A percentile compares a stretch with the other conserved stretches of the same genome.
These are phyloP conservation scores for Vachellia collinsii DNA, from an alignment of 306 rosid genomes.

Conservation along the genomic window DNA sequence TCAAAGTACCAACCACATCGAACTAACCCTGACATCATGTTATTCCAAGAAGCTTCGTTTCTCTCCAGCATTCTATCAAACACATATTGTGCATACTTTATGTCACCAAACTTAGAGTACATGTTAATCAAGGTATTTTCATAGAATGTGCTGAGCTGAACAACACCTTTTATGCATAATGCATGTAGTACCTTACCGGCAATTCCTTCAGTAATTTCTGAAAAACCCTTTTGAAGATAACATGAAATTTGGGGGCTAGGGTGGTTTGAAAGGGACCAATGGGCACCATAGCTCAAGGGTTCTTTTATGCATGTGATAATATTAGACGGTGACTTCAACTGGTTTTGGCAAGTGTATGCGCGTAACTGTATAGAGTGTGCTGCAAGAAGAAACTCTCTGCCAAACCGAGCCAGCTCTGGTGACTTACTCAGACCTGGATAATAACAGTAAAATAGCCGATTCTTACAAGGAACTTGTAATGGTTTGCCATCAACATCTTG, in stretches of 20 bases:
- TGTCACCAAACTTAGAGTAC: conserved; percentile 66
- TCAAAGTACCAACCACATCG: conserved; percentile 54
- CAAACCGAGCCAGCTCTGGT: conserved; percentile 52
- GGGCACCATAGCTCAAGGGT: conserved; percentile 33
- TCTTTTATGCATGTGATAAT: conserved; percentile 49
- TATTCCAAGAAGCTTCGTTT: conserved; percentile 91
- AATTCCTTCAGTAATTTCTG: conserved; percentile 58
- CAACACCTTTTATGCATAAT: conserved; percentile 60
- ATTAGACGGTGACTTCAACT: conserved; percentile 32
- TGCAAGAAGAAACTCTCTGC: conserved; percentile 42
- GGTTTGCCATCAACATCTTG: not conserved
- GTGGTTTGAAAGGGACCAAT: conserved; percentile 51
- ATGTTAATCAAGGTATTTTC: conserved; percentile 70
- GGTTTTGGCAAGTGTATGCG: conserved; percentile 29
- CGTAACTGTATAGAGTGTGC: conserved; percentile 21
- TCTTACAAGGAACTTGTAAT: not conserved
- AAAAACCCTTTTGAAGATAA: conserved; percentile 75
- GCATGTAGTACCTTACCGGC: conserved; percentile 75
- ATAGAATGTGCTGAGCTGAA: conserved; percentile 54
- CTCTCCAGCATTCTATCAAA: conserved; percentile 66
- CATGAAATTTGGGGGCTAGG: conserved; percentile 65
- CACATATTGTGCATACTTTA: conserved; percentile 54
- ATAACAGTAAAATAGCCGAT: conserved; percentile 1
- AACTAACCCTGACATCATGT: conserved; percentile 81
- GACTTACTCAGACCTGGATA: conserved; percentile 18